Percentiles rank a stretch among this genome's conserved stretches.
Evolutionary conservation across 202 grass and related monocot species (phyloP).

Genomic region (Panicum hallii): DNA sequence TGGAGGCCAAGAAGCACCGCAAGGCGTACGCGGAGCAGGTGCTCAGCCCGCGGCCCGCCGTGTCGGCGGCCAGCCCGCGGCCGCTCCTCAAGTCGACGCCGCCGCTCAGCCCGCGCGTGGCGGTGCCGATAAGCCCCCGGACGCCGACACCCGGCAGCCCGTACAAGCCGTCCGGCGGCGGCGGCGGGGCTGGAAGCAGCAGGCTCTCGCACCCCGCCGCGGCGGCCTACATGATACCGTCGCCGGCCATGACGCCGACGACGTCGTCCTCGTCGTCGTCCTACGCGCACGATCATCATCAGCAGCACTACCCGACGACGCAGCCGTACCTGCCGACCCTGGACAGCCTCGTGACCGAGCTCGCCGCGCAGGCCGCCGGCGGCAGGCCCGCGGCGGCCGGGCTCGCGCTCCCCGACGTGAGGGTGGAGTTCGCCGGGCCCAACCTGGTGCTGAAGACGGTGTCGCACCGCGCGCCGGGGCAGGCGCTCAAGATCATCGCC

Average conservation of each 20-base stretch:
- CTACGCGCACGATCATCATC: conserved; percentile 21
- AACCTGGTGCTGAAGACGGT: conserved; percentile 80
- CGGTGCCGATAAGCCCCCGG: conserved; percentile 61
- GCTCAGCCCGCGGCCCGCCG: conserved; percentile 53
- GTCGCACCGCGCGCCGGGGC: conserved; percentile 59
- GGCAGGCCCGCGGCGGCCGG: neutral
- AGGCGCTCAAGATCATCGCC: conserved; percentile 71
- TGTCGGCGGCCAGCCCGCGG: conserved; percentile 37
- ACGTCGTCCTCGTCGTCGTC: conserved; percentile 39
- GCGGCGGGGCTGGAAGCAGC: neutral
- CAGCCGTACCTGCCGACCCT: conserved; percentile 47
- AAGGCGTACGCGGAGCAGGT: conserved; percentile 60
- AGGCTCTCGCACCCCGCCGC: neutral
- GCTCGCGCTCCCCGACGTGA: conserved; percentile 48
- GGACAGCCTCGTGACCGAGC: conserved; percentile 46
- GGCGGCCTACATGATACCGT: conserved; percentile 27
- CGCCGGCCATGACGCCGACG: conserved; percentile 38
- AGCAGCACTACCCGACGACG: neutral
- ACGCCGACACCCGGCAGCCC: conserved; percentile 67
- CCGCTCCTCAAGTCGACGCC: conserved; percentile 35
- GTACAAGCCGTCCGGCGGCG: conserved; percentile 43
- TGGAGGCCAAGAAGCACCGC: conserved; percentile 72
- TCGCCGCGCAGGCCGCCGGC: conserved; percentile 43
- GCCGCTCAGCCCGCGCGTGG: conserved; percentile 58
- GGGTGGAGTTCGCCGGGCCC: conserved; percentile 75